Conservation (phyloP, 1,284 basidiomycete species). For the Afroboletus lepidellus region DNA sequence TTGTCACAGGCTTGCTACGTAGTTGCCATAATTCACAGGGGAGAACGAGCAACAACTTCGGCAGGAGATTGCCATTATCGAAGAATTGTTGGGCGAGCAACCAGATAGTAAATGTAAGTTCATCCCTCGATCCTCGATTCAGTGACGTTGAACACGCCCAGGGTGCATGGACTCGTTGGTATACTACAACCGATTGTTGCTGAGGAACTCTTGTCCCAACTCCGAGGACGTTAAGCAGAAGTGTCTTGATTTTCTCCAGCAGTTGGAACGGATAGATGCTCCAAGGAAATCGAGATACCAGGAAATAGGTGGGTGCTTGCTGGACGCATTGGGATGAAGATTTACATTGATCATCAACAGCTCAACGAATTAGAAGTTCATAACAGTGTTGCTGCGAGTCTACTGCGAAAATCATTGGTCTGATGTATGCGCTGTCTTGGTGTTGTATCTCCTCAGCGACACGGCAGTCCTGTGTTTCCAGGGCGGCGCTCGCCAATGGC, state of each 20-base stretch:
- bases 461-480: no score
- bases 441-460: no score
- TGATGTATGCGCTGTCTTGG: no score
- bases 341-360: conserved; percentile 9
- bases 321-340: background rate
- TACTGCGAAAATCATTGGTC: background rate
- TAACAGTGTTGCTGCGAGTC: background rate
- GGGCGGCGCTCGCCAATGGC: no score
- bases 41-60: conserved; percentile 56
- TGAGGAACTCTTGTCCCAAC: conserved; percentile 44
- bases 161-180: conserved; percentile 95
- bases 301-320: conserved; percentile 51
- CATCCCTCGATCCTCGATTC: background rate
- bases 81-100: conserved; percentile 87
- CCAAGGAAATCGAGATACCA: conserved; percentile 58
- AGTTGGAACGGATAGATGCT: conserved; percentile 58
- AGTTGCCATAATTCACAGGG: conserved; percentile 40
- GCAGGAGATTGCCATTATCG: conserved; percentile 80
- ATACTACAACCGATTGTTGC: conserved; percentile 67
- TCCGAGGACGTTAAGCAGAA: conserved; percentile 42
- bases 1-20: background rate
- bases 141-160: conserved; percentile 32
- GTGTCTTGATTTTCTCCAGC: conserved; percentile 51
- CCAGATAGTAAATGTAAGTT: conserved; percentile 89
- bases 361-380: conserved; percentile 18